Base-by-base conservation (phyloP, 306 rosid genomes). In the Rosa chinensis region DNA sequence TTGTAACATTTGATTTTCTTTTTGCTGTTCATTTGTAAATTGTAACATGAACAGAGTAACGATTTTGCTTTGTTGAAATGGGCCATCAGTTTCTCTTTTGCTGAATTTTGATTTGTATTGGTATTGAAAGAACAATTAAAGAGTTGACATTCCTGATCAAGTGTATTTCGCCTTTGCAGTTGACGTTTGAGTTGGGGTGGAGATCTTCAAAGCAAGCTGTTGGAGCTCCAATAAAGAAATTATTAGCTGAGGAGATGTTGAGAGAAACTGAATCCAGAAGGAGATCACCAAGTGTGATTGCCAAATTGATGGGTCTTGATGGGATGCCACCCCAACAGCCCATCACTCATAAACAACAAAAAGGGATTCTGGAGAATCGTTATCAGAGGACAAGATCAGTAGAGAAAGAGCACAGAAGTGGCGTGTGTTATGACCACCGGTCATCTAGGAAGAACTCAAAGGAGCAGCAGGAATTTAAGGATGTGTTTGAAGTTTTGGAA, bases 221-320 rank as follows among this genome's bases (percentile, higher is more conserved):
- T 84, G 97, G 91, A 76, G 82, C 95, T 73, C 95, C 97, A 6
- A 89, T 92, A 58, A 92, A 92, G 87, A 86, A 89, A 80, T 85
- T 93, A 77, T 79, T 91, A 75, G 92, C 93, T 16, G 87, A 90
- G 71, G 99, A 93, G 87, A 95, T 95, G 98, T 66, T 83, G 0
- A 84, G 77, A 62, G 92, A 83, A 76, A 55, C 82, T 40, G 92
- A 91, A 76, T 81, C 87, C 56, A 89, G 87, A 76, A 89, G 96
- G 87, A 87, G 92, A 75, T 76, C 96, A 1, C 96, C 97, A 0
- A 88, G 93, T 83, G 92, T 93, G 68, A 79, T 95, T 83, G 98
- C 99, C 63, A 91, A 88, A 82, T 87, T 95, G 94, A 95, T 95
- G 99, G 99, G 99, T 80, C 97, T 95, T 68, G 99, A 95, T 66